Base-by-base conservation (phyloP, 106 monocot genomes). In the Acorus gramineus region DNA sequence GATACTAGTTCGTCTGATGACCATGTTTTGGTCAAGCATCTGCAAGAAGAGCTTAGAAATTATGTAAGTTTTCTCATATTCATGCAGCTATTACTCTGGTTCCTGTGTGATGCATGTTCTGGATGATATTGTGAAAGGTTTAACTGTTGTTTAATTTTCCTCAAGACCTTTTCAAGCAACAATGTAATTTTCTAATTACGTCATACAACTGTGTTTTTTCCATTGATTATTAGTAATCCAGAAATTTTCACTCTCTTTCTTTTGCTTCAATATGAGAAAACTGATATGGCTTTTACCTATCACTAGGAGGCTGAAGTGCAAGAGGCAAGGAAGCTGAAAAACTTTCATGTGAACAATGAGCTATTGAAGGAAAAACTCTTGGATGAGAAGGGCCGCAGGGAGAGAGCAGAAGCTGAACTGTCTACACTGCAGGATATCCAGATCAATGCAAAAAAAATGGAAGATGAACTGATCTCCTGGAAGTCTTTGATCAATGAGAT, bases 311-410 rank as follows among this genome's bases (percentile, higher is more conserved):
- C 76, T 60, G 98, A 98, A 75, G 74, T 98, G 64, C 78, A 67
- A 71, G 98, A 98, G 77, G 98, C 98, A 62, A 83, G 81, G 68
- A 85, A 72, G 57, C 54, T 92, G 64, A 98, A 85, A 78, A 74
- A 85, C 74, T 92, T 70, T 75, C 85, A 88, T 72, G 47, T 71
- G 5, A 75, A 86, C 61, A 68, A 49, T 50, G 96, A 87, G 55
- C 68, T 98, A 63, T 66, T 98, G 52, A 88, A 85, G 58, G 88
- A 98, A 79, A 92, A 88, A 63, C 12, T 92, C 52, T 64, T 83
- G 59, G 98, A 92, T 57, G 98, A 98, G 73, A 82, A 83, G 73
- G 69, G 55, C 50, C 77, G 62, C 47, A 82, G 88, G 71, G 88
- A 98, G 57, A 88, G 78, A 73, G 88, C 74, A 57, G 92, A 98